phyloP scores from a whole-genome alignment of 2,329 filamentous ascomycete species.

The Pestalotiopsis sp. region DNA sequence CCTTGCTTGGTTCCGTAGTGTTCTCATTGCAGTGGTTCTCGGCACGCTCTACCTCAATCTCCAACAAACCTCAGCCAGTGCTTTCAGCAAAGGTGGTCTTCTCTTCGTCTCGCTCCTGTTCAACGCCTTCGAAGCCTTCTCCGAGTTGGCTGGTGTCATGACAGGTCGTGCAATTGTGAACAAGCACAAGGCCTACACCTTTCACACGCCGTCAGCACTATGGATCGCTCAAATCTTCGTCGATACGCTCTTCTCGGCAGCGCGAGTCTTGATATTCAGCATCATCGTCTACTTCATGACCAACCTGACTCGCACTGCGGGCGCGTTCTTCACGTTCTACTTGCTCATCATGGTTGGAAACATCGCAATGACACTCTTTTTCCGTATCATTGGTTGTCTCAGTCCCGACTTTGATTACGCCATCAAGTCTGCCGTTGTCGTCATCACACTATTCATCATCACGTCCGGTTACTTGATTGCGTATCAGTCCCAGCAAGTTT shows the following conservation, averaged over 20 bases:
- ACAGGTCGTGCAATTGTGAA: constrained; percentile 76
- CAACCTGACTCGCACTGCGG: constrained; percentile 67
- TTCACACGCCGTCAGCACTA: constrained; percentile 79
- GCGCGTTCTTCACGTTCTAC: constrained; percentile 78
- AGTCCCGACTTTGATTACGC: constrained; percentile 85
- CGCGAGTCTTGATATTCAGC: constrained; percentile 71
- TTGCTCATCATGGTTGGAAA: constrained; percentile 71
- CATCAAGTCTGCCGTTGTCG: constrained; percentile 77
- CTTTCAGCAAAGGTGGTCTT: constrained; percentile 81
- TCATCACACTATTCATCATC: constrained; percentile 81
- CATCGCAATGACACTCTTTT: constrained; percentile 76
- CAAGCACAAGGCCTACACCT: constrained; percentile 82
- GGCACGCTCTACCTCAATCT: constrained; percentile 80
- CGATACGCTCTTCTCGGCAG: constrained; percentile 72
- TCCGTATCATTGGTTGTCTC: constrained; percentile 73
- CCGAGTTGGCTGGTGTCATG: constrained; percentile 77
- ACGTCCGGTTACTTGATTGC: constrained; percentile 86
- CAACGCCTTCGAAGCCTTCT: constrained; percentile 86
- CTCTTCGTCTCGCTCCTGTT: constrained; percentile 81
- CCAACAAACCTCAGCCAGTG: constrained; percentile 65
- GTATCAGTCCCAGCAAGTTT: constrained; percentile 73
- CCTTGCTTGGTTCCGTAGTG: constrained; percentile 69
- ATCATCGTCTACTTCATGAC: constrained; percentile 83
- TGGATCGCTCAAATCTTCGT: constrained; percentile 85
- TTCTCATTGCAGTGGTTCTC: constrained; percentile 76